phyloP scores from a whole-genome alignment of 768 basidiomycete species.

The Botryobasidium botryosum region DNA sequence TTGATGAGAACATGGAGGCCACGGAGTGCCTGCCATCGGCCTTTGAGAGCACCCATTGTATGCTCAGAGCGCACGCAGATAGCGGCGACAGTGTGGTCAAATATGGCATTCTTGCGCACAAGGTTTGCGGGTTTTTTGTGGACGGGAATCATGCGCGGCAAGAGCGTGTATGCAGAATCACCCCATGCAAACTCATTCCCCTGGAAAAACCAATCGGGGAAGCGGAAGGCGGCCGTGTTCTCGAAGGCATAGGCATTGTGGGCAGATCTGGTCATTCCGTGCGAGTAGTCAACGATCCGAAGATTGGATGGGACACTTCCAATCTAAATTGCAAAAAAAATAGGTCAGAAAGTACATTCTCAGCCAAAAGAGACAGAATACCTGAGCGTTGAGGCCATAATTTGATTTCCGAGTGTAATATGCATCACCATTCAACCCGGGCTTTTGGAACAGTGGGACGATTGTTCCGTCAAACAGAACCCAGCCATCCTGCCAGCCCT shows the following conservation, averaged over 20 bases:
- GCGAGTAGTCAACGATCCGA: slow-evolving; percentile 20
- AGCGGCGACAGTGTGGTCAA: slow-evolving; percentile 17
- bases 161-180: slow-evolving; percentile 21
- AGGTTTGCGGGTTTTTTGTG: slow-evolving; percentile 20
- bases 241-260: slow-evolving; percentile 24
- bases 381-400: slow-evolving; percentile 25
- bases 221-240: slow-evolving; percentile 16
- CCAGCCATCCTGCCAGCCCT: slow-evolving; percentile 22
- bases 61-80: slow-evolving; percentile 23
- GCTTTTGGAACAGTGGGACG: slow-evolving; percentile 18
- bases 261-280: slow-evolving; percentile 22
- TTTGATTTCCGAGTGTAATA: slow-evolving; percentile 23
- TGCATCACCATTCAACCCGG: slow-evolving; percentile 20
- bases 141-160: slow-evolving; percentile 18
- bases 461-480: slow-evolving; percentile 24
- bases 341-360: neutral
- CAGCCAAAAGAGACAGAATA: slow-evolving; percentile 10
- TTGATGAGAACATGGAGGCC: slow-evolving; percentile 8
- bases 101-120: slow-evolving; percentile 17
- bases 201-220: slow-evolving; percentile 17
- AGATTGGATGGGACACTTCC: slow-evolving; percentile 22
- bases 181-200: slow-evolving; percentile 9
- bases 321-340: slow-evolving; percentile 19
- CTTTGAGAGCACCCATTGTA: slow-evolving; percentile 24
- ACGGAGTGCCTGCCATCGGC: slow-evolving; percentile 20